phyloP scores from a whole-genome alignment of 192 early-diverging fungal genomes.

The Lobosporangium transversale region DNA sequence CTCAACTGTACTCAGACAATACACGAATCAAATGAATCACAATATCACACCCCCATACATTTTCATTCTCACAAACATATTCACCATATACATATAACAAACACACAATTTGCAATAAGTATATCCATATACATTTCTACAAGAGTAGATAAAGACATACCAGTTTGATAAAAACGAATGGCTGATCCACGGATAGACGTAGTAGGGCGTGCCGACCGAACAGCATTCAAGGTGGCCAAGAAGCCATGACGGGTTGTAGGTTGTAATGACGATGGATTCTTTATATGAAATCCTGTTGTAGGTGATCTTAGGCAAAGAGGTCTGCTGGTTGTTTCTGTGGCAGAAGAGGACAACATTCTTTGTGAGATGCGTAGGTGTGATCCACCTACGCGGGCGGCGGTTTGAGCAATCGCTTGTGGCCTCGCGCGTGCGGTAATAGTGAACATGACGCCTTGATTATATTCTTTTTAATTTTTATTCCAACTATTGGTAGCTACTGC shows the following conservation, averaged over 20 bases:
- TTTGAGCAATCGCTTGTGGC: neutral
- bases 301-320: too few species aligned
- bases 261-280: neutral
- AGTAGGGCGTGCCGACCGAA: neutral
- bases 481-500: too few species aligned
- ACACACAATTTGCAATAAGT: too few species aligned
- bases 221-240: constrained; percentile 1
- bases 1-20: neutral
- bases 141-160: neutral
- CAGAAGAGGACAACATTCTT: constrained; percentile 2
- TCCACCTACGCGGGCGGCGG: constrained; percentile 18
- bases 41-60: too few species aligned
- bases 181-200: constrained; percentile 18
- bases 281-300: too few species aligned
- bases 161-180: constrained; percentile 31
- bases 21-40: neutral
- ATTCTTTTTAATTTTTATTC: too few species aligned
- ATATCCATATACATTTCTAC: too few species aligned
- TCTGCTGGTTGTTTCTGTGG: neutral
- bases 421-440: constrained; percentile 3
- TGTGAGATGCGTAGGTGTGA: constrained; percentile 1
- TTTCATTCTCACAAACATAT: too few species aligned
- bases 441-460: neutral
- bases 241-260: constrained; percentile 6
- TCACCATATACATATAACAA: too few species aligned